phyloP scores from a whole-genome alignment of 345 rosid genomes.

The Gossypioides kirkii region DNA sequence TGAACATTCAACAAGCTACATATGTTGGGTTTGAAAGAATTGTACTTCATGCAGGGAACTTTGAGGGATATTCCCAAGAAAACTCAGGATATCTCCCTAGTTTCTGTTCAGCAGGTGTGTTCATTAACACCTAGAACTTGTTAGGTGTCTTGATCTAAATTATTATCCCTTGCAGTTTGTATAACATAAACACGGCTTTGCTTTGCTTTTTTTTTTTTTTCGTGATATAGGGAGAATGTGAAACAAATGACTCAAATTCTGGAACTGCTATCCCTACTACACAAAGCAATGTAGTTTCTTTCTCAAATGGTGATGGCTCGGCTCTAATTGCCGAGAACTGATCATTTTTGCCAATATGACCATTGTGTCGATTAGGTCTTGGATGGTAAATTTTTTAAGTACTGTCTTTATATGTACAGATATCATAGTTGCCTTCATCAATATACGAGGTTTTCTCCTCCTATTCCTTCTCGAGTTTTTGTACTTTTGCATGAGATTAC shows the following conservation, averaged over 20 bases:
- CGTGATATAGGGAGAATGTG: conserved; percentile 42
- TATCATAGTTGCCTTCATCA: conserved; percentile 31
- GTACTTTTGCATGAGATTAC: conserved; percentile 15
- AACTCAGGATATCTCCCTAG: conserved; percentile 42
- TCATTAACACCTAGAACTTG: background rate
- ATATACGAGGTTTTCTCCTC: conserved; percentile 27
- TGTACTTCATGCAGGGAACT: conserved; percentile 46
- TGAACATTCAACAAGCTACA: background rate
- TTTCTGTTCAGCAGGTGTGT: conserved; percentile 45
- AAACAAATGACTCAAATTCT: conserved; percentile 39
- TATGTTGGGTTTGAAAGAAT: conserved; percentile 6
- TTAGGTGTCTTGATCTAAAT: background rate
- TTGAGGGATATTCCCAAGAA: conserved; percentile 62
- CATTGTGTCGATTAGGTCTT: conserved; percentile 19
- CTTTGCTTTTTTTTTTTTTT: background rate
- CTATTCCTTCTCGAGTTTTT: background rate
- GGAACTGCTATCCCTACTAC: conserved; percentile 35
- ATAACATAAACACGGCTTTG: background rate
- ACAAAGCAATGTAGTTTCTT: conserved; percentile 34
- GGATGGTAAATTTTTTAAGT: conserved; percentile 14
- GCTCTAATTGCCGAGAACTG: conserved; percentile 34
- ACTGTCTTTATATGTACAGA: conserved; percentile 39
- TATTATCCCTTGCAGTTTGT: too few species aligned
- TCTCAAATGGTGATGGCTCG: conserved; percentile 39
- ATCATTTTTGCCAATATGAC: background rate